Evolutionary conservation across 345 rosid genomes (phyloP).

Genomic region (Psidium guajava): DNA sequence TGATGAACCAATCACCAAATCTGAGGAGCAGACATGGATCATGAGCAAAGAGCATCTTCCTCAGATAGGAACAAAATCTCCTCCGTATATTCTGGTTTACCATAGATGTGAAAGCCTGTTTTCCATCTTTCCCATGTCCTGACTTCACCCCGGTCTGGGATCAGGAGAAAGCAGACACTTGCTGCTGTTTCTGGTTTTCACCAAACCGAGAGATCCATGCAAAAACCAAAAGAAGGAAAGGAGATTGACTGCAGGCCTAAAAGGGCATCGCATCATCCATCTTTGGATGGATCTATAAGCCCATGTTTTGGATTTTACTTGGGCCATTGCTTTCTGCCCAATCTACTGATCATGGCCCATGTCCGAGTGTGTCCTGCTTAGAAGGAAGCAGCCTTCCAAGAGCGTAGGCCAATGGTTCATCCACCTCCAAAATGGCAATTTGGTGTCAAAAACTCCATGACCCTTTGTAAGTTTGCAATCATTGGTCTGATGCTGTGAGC

Average conservation of each 20-base stretch:
- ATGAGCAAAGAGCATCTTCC: constrained; percentile 11
- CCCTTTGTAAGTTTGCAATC: neutral
- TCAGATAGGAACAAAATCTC: constrained; percentile 15
- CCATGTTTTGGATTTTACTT: neutral
- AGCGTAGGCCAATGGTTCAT: neutral
- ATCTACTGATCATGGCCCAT: neutral
- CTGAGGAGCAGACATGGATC: neutral
- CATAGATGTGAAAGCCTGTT: constrained; percentile 12
- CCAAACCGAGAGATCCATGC: neutral
- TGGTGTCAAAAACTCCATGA: neutral
- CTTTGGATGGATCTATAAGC: neutral
- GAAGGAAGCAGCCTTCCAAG: neutral
- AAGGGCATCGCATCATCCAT: neutral
- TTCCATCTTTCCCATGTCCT: neutral
- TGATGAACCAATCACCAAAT: neutral
- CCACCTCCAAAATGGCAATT: neutral
- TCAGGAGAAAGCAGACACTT: constrained; percentile 7
- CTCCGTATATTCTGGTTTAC: constrained; percentile 14
- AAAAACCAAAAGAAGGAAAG: neutral
- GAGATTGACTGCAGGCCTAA: neutral
- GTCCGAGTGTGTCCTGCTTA: neutral
- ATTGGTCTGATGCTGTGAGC: neutral
- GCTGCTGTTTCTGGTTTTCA: neutral
- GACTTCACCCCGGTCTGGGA: neutral
- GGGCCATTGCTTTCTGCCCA: neutral